A percentile compares a stretch with the other conserved stretches of the same genome.
Conservation (phyloP, 2,329 filamentous ascomycete genomes). For the Aspergillus fischeri region DNA sequence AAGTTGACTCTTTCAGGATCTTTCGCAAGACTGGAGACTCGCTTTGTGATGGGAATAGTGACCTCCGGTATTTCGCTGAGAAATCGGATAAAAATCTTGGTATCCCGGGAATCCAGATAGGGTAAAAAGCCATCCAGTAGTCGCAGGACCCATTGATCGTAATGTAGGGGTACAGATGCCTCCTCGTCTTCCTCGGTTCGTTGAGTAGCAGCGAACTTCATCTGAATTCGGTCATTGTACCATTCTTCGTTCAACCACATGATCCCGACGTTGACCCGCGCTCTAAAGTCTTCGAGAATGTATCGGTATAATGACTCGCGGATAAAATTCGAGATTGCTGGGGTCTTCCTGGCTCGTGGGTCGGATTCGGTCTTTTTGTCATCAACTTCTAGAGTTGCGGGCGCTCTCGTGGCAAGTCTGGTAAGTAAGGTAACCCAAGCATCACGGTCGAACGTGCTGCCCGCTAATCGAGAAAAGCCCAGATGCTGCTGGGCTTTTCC, state of each 20-base stretch:
- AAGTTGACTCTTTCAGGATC: conserved; percentile 61
- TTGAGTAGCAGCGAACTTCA: conserved; percentile 41
- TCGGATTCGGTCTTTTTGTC: conserved; percentile 30
- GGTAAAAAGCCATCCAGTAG: conserved; percentile 86
- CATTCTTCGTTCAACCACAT: conserved; percentile 96
- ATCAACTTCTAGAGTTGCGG: conserved; percentile 61
- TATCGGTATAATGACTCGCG: conserved; percentile 79
- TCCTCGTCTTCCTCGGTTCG: conserved; percentile 46
- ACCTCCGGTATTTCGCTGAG: conserved; percentile 86
- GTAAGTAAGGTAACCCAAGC: conserved; percentile 88
- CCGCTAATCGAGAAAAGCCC: conserved; percentile 80
- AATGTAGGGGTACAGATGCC: conserved; percentile 52
- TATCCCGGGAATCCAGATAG: conserved; percentile 84
- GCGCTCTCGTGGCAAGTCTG: conserved; percentile 75
- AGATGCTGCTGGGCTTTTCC: conserved; percentile 49
- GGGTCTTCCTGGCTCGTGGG: conserved; percentile 19
- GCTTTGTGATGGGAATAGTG: conserved; percentile 64
- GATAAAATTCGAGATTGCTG: conserved; percentile 58
- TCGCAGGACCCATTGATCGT: conserved; percentile 72
- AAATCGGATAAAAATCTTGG: conserved; percentile 80
- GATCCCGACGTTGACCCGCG: conserved; percentile 82
- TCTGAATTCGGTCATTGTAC: conserved; percentile 76
- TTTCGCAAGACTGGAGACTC: conserved; percentile 61
- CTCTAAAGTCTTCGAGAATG: conserved; percentile 86
- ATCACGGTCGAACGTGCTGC: conserved; percentile 77